A percentile compares a stretch with the other conserved stretches of the same genome.
Conservation (phyloP, 2,329 filamentous ascomycete genomes). For the Trichophyton equinum region DNA sequence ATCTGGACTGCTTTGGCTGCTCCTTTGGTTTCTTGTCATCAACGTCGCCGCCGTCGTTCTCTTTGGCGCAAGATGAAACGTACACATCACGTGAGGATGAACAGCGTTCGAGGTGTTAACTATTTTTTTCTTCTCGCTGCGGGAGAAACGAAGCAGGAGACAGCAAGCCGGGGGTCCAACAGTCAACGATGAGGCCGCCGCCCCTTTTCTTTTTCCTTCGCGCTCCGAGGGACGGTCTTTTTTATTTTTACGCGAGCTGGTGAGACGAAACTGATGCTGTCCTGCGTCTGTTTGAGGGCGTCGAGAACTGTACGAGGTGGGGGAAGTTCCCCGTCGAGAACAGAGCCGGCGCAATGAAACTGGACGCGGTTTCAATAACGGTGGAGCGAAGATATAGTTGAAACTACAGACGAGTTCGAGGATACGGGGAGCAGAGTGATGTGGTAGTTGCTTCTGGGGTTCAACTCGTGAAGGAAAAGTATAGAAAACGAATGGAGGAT, state of each 20-base stretch:
- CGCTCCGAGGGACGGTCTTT: neutral
- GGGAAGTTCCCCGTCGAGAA: neutral
- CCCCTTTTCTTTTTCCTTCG: neutral
- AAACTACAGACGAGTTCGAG: neutral
- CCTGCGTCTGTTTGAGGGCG: neutral
- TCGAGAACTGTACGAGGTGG: neutral
- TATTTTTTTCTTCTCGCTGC: neutral
- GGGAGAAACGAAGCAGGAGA: neutral
- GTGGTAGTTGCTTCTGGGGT: too few relatives aligned
- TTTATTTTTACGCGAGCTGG: neutral
- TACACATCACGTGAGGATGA: neutral
- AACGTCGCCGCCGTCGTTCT: neutral
- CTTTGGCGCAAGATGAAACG: slow-evolving; percentile 3
- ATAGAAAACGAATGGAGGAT: neutral
- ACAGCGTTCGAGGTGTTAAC: neutral
- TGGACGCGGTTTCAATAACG: neutral
- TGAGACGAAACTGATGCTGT: neutral
- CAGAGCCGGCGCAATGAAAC: neutral
- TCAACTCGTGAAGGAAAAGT: neutral
- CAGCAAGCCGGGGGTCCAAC: neutral
- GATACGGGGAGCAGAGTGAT: neutral
- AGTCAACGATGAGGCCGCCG: too few relatives aligned
- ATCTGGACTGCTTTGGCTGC: neutral
- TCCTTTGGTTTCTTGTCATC: neutral
- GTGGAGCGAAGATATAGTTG: neutral